phyloP scores from a whole-genome alignment of 2,329 filamentous ascomycete genomes.

The Cryphonectria japonica region DNA sequence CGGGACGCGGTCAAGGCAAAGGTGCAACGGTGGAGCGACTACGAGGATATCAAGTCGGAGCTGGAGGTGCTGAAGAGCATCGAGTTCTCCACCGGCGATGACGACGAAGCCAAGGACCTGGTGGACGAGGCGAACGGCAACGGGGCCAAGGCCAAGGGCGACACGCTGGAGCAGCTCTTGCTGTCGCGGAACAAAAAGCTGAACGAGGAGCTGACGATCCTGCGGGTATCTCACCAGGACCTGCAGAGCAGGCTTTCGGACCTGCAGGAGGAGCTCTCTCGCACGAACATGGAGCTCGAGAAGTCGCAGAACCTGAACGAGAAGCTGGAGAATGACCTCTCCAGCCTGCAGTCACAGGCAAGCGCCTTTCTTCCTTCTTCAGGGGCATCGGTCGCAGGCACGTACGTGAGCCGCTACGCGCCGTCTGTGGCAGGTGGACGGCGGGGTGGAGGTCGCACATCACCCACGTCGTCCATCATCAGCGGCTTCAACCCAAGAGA shows the following conservation, averaged over 20 bases:
- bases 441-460: constrained; percentile 67
- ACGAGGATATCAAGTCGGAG: constrained; percentile 95
- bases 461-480: constrained; percentile 96
- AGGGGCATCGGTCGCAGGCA: constrained; percentile 90
- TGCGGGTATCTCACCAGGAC: constrained; percentile 93
- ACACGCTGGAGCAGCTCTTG: constrained; percentile 87
- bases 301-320: constrained; percentile 82
- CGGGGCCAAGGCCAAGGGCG: constrained; percentile 64
- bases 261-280: constrained; percentile 81
- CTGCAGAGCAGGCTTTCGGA: constrained; percentile 78
- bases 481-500: constrained; percentile 85
- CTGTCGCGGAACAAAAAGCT: constrained; percentile 96
- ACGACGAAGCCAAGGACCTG: constrained; percentile 59
- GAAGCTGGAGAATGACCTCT: constrained; percentile 89
- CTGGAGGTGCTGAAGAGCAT: constrained; percentile 97
- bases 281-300: constrained; percentile 83
- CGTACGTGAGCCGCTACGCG: constrained; percentile 80
- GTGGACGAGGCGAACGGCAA: constrained; percentile 51
- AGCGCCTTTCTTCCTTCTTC: constrained; percentile 88
- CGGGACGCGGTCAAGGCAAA: constrained; percentile 79
- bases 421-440: constrained; percentile 63
- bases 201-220: constrained; percentile 86
- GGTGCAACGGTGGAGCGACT: constrained; percentile 88
- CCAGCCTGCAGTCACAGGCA: constrained; percentile 83
- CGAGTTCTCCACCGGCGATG: constrained; percentile 90